Conservation (phyloP, 1,284 basidiomycete genomes). For the Puccinia sorghi region DNA sequence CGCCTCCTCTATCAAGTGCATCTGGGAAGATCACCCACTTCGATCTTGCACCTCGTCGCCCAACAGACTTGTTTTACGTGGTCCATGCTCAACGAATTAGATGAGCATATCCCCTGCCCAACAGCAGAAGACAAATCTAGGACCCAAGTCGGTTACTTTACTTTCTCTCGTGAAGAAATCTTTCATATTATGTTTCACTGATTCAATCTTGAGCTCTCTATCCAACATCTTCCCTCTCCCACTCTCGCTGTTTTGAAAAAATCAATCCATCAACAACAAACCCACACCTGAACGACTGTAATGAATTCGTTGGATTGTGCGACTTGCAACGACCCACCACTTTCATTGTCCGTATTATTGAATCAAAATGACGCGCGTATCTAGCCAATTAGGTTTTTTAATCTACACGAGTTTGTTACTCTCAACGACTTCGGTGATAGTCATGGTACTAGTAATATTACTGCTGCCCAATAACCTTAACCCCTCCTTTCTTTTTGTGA, state of each 20-base stretch:
- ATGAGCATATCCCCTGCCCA: conserved; percentile 52
- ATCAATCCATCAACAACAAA: too few species aligned
- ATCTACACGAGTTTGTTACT: conserved; percentile 29
- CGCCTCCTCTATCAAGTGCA: conserved; percentile 49
- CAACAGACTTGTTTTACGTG: conserved; percentile 52
- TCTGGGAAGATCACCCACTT: conserved; percentile 51
- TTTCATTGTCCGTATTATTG: neutral
- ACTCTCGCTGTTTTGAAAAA: too few species aligned
- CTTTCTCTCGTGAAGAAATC: neutral
- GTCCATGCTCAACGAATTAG: conserved; percentile 52
- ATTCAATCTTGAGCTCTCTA: too few species aligned
- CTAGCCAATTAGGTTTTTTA: conserved; percentile 42
- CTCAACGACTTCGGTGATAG: conserved; percentile 27
- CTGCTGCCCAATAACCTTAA: neutral
- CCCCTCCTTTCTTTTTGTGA: too few species aligned
- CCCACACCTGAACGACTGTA: too few species aligned
- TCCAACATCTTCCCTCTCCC: too few species aligned
- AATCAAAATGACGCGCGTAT: neutral
- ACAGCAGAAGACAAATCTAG: conserved; percentile 39
- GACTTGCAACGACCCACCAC: neutral
- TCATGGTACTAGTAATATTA: neutral
- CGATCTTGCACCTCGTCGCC: conserved; percentile 52
- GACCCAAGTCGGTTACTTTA: conserved; percentile 24
- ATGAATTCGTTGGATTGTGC: neutral
- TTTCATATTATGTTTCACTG: too few species aligned